These are phyloP conservation scores for Paracamarosporium sp. DNA, from an alignment of 2,329 filamentous ascomycete species.

Conservation along the genomic window DNA sequence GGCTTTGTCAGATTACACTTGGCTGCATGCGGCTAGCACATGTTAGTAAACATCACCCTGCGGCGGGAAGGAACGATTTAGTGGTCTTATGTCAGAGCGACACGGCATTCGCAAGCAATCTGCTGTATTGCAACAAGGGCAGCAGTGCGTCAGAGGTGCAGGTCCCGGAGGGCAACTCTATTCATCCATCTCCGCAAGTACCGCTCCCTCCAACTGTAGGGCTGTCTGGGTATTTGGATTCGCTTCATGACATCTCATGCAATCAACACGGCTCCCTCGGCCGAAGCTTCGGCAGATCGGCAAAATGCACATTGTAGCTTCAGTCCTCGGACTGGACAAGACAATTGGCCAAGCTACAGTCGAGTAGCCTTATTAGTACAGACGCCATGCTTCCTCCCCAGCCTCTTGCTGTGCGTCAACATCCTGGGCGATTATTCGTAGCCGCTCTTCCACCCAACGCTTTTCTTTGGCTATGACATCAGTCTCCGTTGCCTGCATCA, in stretches of 20 bases:
- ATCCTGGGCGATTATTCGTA: slow-evolving; percentile 35
- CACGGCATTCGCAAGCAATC: background rate
- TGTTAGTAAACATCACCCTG: background rate
- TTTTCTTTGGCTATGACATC: slow-evolving; percentile 40
- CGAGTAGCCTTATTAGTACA: slow-evolving; percentile 12
- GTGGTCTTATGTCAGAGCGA: slow-evolving; percentile 3
- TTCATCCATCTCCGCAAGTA: background rate
- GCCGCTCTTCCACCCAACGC: slow-evolving; percentile 43
- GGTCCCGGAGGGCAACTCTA: no score
- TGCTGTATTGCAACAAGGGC: background rate
- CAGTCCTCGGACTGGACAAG: background rate
- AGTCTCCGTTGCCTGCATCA: slow-evolving; percentile 41
- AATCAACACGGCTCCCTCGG: background rate
- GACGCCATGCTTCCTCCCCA: slow-evolving; percentile 33
- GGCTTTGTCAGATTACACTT: slow-evolving; percentile 2
- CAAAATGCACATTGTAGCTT: background rate
- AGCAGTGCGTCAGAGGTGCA: background rate
- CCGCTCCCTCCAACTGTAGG: no score
- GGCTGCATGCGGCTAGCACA: background rate
- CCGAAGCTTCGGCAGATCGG: background rate
- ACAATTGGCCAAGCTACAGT: background rate
- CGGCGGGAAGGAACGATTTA: background rate
- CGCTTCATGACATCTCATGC: background rate
- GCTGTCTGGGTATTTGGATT: no score
- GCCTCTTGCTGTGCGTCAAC: slow-evolving; percentile 22